These are phyloP conservation scores for Citrullus amarus DNA, from an alignment of 306 rosid species.

Conservation along the genomic window DNA sequence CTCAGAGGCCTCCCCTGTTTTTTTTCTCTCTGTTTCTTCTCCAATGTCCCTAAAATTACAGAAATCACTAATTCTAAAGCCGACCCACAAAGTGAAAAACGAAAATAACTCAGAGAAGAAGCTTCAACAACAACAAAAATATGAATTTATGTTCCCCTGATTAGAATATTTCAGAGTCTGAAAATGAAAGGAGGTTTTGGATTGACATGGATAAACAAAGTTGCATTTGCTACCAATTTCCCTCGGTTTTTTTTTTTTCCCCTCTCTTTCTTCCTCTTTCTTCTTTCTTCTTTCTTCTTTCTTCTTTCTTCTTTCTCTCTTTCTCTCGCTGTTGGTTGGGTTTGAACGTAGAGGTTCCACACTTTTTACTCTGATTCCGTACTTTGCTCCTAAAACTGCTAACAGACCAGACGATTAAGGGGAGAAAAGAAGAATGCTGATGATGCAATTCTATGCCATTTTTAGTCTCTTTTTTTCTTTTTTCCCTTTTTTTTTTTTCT, in stretches of 20 bases:
- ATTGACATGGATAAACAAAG: constrained; percentile 36
- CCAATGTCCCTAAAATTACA: background rate
- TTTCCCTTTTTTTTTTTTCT: background rate
- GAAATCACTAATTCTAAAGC: background rate
- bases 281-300: background rate
- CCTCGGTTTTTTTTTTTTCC: constrained; percentile 6
- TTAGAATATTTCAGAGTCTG: constrained; percentile 21
- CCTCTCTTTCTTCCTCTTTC: background rate
- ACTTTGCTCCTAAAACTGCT: constrained; percentile 51
- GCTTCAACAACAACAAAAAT: constrained; percentile 6
- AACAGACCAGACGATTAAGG: constrained; percentile 41
- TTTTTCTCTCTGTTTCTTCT: background rate
- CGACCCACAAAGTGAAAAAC: background rate
- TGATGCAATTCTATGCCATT: constrained; percentile 35
- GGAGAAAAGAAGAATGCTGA: constrained; percentile 18
- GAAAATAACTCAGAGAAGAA: background rate
- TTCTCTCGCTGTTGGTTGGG: constrained; percentile 4
- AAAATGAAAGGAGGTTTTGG: constrained; percentile 6
- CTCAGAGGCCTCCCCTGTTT: background rate
- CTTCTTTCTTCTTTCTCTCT: background rate
- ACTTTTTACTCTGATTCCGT: constrained; percentile 39
- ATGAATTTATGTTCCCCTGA: background rate
- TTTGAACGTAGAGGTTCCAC: constrained; percentile 40
- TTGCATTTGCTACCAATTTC: constrained; percentile 20
- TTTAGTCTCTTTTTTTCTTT: background rate